Evolutionary conservation across 2,329 filamentous ascomycete species (phyloP), one percentile per base, ranked within the genome.

Genomic region (Diplodia sapinea): DNA sequence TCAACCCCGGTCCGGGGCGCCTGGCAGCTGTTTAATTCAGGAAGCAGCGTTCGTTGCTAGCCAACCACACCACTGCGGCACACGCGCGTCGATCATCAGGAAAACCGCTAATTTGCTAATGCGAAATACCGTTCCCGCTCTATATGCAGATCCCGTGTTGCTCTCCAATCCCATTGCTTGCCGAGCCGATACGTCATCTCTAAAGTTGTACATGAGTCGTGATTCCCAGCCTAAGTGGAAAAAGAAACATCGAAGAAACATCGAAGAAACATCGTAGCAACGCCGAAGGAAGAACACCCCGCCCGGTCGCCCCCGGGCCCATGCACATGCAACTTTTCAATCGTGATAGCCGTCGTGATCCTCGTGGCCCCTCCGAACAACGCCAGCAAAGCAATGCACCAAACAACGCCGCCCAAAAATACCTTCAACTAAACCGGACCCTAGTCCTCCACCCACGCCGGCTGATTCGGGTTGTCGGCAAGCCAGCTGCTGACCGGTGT

Each of bases 401-500:
- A 62, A 62, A 62, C 57, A 63, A 62, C 57, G 13, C 57, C 57
- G 29, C n/a, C 26, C 31, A 51, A 50, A 36, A 29, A 63, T 36
- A 3, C 17, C 40, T 15, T 51, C 43, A 38, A 63, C 12, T 17
- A n/a, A 36, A 38, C 47, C 23, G 17, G 33, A 31, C n/a, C 65
- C 33, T 33, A 67, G 56, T 67, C 65, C 6, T 67, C 65, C 29
- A 67, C 56, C 65, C 65, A 67, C 4, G 65, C 65, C 36, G 65
- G 54, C 47, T 67, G 65, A 54, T 66, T 66, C 54, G 65, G 56
- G 56, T 67, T 67, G 23, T 67, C 65, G 9, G 65, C 56, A 43
- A 66, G 52, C 55, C 56, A 67, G 49, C 54, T 67, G 55, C 56
- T 67, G 47, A 61, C 55, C 47, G 65, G 65, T 56, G 65, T 67